A percentile compares a stretch with the other conserved stretches of the same genome.
These are phyloP conservation scores for Nakazawaea populi DNA, from an alignment of 805 yeast genomes.

Conservation along the genomic window DNA sequence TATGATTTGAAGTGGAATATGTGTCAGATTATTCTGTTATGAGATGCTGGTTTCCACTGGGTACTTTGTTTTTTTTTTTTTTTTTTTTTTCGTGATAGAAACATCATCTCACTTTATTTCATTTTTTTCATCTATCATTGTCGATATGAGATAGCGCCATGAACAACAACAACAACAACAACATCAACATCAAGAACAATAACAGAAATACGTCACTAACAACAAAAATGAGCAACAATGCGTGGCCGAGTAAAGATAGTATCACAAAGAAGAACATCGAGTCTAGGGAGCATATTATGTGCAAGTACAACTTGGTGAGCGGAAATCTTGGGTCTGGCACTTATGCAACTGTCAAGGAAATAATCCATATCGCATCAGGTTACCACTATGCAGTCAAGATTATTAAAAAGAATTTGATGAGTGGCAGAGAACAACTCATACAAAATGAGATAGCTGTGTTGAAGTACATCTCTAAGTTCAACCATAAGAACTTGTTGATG, in stretches of 20 bases:
- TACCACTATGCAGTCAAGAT: slow-evolving; percentile 68
- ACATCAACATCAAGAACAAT: too few relatives aligned
- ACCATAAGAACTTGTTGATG: slow-evolving; percentile 67
- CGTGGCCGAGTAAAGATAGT: slow-evolving; percentile 11
- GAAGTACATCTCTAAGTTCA: slow-evolving; percentile 41
- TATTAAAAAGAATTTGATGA: slow-evolving; percentile 32
- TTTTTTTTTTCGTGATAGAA: too few relatives aligned
- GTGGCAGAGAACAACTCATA: slow-evolving; percentile 14
- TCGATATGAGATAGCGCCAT: too few relatives aligned
- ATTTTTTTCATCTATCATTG: too few relatives aligned
- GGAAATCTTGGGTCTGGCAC: slow-evolving; percentile 69
- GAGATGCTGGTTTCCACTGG: too few relatives aligned
- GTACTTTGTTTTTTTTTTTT: too few relatives aligned
- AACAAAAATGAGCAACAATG: neutral
- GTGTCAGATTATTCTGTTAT: too few relatives aligned
- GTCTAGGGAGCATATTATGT: neutral
- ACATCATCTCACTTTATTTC: too few relatives aligned
- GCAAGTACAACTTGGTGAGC: slow-evolving; percentile 32
- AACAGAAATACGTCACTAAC: neutral
- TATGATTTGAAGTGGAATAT: too few relatives aligned
- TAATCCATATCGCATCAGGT: slow-evolving; percentile 51
- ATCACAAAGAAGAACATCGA: slow-evolving; percentile 5
- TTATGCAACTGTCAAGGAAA: slow-evolving; percentile 74
- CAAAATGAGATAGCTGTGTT: slow-evolving; percentile 63
- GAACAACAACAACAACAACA: too few relatives aligned